Percentiles rank a stretch among this genome's conserved stretches.
phyloP scores from a whole-genome alignment of 768 basidiomycete genomes.

The Boletus rubescentipes region DNA sequence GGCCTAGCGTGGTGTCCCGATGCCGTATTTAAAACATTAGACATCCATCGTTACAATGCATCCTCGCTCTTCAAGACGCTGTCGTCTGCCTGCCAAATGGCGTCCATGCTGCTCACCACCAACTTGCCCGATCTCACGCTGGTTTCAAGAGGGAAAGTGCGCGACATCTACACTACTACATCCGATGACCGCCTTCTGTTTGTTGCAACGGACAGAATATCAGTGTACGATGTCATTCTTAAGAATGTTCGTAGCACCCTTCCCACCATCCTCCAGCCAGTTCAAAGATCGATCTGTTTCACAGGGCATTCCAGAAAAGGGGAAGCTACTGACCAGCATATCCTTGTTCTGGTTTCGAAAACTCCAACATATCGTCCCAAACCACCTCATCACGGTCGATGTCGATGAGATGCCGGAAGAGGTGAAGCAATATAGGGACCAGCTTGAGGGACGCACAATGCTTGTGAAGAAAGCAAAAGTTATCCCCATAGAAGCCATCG shows the following conservation, averaged over 20 bases:
- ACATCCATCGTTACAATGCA: background rate
- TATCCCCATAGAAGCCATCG: conserved; percentile 91
- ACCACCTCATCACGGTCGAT: conserved; percentile 82
- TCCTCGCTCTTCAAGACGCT: background rate
- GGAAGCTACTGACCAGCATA: conserved; percentile 82
- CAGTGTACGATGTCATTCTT: conserved; percentile 94
- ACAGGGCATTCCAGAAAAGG: conserved; percentile 94
- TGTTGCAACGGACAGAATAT: conserved; percentile 93
- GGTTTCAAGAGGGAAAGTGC: conserved; percentile 90
- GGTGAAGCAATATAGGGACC: conserved; percentile 68
- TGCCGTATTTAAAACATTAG: conserved; percentile 6
- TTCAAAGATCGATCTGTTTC: background rate
- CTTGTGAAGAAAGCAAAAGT: conserved; percentile 88
- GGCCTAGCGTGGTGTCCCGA: conserved; percentile 16
- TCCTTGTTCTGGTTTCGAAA: conserved; percentile 96
- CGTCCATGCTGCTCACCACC: conserved; percentile 48
- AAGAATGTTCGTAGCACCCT: conserved; percentile 66
- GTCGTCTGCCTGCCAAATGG: conserved; percentile 16
- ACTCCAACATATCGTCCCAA: conserved; percentile 75
- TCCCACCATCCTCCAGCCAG: background rate
- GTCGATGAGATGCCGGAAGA: conserved; percentile 82
- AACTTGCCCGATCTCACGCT: conserved; percentile 63
- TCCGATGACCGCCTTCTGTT: conserved; percentile 78
- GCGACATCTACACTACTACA: conserved; percentile 86
- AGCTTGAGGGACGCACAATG: conserved; percentile 85